Conservation (phyloP, 2,329 filamentous ascomycete genomes). For the Epicoccum nigrum region DNA sequence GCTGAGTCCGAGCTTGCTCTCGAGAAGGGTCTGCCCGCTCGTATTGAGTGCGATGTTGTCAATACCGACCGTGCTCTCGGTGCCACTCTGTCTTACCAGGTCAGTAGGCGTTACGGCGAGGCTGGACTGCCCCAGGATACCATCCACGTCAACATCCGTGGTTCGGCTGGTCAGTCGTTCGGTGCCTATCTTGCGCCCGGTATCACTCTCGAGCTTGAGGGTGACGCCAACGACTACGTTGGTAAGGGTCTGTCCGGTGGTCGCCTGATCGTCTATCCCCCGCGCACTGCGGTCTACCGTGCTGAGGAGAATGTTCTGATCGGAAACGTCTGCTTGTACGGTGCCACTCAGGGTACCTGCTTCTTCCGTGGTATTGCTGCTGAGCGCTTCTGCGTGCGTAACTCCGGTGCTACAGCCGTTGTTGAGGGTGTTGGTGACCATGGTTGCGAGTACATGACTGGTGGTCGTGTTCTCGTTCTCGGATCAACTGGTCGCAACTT, state of each 20-base stretch:
- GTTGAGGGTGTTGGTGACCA: conserved; percentile 97
- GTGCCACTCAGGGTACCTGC: conserved; percentile 86
- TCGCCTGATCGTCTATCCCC: conserved; percentile 90
- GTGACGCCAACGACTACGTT: conserved; percentile 95
- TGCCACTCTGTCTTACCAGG: conserved; percentile 92
- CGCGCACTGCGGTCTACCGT: conserved; percentile 88
- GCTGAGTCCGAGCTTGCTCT: conserved; percentile 93
- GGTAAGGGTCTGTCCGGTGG: conserved; percentile 95
- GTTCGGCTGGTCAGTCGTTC: conserved; percentile 95
- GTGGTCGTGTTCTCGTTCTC: conserved; percentile 85
- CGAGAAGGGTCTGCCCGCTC: conserved; percentile 89
- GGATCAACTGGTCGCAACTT: conserved; percentile 95
- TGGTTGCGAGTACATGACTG: conserved; percentile 98
- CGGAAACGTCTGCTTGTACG: conserved; percentile 94
- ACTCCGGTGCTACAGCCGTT: conserved; percentile 94
- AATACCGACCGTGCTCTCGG: conserved; percentile 96
- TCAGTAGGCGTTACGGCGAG: conserved; percentile 91
- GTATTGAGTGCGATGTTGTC: conserved; percentile 94
- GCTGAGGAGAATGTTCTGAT: conserved; percentile 94
- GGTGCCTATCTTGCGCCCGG: conserved; percentile 92
- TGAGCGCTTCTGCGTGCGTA: conserved; percentile 94
- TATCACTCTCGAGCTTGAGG: conserved; percentile 92
- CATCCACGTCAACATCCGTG: conserved; percentile 94
- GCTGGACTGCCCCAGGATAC: conserved; percentile 89
- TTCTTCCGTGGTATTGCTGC: conserved; percentile 98